Evolutionary conservation across 2,329 filamentous ascomycete species (phyloP), one percentile per base, ranked within the genome.

Genomic region (Fusarium brachygibbosum): DNA sequence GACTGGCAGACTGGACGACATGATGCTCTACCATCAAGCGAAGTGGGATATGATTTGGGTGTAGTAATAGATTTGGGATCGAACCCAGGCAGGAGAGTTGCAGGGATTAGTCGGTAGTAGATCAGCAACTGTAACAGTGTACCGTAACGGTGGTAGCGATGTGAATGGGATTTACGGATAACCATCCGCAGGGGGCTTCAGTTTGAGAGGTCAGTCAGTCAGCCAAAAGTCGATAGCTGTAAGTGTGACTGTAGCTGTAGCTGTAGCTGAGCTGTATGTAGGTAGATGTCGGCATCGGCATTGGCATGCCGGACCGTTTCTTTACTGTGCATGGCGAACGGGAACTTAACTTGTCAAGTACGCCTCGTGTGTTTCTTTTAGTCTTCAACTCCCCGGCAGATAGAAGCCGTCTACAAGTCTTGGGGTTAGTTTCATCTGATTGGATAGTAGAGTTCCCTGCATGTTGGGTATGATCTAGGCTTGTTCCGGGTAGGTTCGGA

Each of bases 1-100:
- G 25, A 70, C 59, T 57, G 78, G 78, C 64, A 79, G 60, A 63
- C 61, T 67, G 19, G 75, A 56, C 64, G 76, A 76, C 57, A 75
- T 70, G 55, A 46, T 71, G 34, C 41, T 53, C 23, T 54, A 58
- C 49, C 65, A 69, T 69, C 35, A 58, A 71, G 50, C 59, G 45
- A 58, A 71, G 42, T 34, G 53, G 48, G 52, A 59, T 48, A 55
- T 28, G 31, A 66, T 53, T 25, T 31, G 35, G 35, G 49, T 53
- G 37, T 19, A 40, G 45, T 49, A 11, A 29, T 37, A 54, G 31
- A 53, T 9, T 51, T 16, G 13, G 34, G 32, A 29, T 25, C 23
- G 17, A 51, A 51, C 34, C 23, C 34, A 51, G 23, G 34, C 48
- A 38, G 23, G 17, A 40, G 48, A 40, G 23, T 51, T 51, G 48